Conservation (phyloP, 805 yeast species). For the Zygosaccharomyces gambellarensis region DNA sequence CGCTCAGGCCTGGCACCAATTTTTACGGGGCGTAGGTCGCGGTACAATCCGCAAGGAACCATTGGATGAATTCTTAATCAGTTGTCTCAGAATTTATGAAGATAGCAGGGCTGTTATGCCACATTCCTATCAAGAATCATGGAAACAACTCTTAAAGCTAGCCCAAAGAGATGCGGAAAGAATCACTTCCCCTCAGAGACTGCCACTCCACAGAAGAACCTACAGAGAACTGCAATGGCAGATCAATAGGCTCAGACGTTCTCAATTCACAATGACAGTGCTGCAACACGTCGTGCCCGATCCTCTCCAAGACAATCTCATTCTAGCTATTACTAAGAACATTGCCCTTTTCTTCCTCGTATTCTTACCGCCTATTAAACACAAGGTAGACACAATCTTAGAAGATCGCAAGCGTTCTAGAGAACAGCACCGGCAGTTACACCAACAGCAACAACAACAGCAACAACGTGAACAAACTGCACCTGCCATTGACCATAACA, state of each 20-base stretch:
- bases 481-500: not conserved
- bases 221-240: constrained; percentile 3
- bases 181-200: constrained; percentile 3
- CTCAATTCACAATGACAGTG: constrained; percentile 7
- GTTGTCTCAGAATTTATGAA: constrained; percentile 13
- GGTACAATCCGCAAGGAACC: constrained; percentile 11
- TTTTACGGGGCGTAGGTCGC: constrained; percentile 7
- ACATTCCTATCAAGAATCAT: constrained; percentile 10
- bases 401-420: constrained; percentile 11
- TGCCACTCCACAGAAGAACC: constrained; percentile 11
- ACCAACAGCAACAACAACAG: not conserved
- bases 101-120: constrained; percentile 13
- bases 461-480: not conserved
- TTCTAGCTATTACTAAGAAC: constrained; percentile 21
- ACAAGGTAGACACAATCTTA: constrained; percentile 14
- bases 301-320: constrained; percentile 17
- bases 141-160: constrained; percentile 13
- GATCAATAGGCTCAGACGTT: constrained; percentile 5
- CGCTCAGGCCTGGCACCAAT: constrained; percentile 6
- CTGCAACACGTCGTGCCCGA: constrained; percentile 23
- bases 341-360: constrained; percentile 20
- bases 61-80: constrained; percentile 9
- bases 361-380: constrained; percentile 20
- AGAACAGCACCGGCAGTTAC: constrained; percentile 2
- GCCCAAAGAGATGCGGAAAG: constrained; percentile 11